Base-by-base conservation (phyloP, 2,329 filamentous ascomycete genomes). In the Ophiocordyceps australis region DNA sequence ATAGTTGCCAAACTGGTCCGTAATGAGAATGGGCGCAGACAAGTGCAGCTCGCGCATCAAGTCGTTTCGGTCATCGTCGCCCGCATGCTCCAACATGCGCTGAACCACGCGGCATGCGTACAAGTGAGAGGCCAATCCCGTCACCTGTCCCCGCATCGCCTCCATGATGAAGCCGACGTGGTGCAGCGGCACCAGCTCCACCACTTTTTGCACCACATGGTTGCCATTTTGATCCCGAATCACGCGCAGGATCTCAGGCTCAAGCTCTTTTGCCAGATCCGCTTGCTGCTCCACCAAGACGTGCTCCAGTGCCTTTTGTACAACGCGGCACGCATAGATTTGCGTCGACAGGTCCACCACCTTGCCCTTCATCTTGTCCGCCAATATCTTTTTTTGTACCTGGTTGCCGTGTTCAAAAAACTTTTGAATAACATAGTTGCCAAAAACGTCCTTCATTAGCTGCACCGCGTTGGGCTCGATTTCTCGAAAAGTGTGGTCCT, bases 351-450 rank as follows among this genome's bases (percentile, higher is more conserved):
- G 55, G 17, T 73, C 66, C 23, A 79, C 56, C 9, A 95, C 72
- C 42, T 85, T 79, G 6, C 78, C 78, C 46, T 76, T 80, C 83
- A 95, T 94, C 47, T 79, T 73, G 34, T 73, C 71, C 1, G 82
- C 83, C 22, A 98, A 53, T 3, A 78, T 64, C 49, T 76, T 83
- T 57, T 98, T 98, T 54, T 98, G 89, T 1, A 74, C 66, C 49
- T 93, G 85, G 38, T 82, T 91, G 20, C 89, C 86, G 46, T 95
- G 82, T 46, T 95, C 86, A 34, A 95, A 94, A 45, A 95, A 74
- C 47, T 94, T 95, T 43, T 98, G 89, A 20, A 95, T 85, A 19
- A 98, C 89, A 43, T 95, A 98, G 49, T 98, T 98, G 28, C 89
- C 89, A 43, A 94, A 98, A 0, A 95, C 76, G 46, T 95, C 89